A percentile compares a stretch with the other conserved stretches of the same genome.
Evolutionary conservation across 192 early-diverging fungal species (phyloP).

Genomic region (Dispira simplex): DNA sequence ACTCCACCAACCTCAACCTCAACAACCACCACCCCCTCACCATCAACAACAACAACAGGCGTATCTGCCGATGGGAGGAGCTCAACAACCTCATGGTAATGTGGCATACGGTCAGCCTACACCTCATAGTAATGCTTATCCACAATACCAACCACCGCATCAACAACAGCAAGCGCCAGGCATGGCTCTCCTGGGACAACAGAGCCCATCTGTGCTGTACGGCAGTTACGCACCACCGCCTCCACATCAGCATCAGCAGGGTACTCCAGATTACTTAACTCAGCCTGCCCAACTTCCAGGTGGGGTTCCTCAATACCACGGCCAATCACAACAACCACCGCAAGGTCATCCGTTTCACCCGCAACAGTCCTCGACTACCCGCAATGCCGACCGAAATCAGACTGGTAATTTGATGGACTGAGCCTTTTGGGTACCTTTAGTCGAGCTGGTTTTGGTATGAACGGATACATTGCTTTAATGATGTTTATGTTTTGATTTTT

Average conservation of each 20-base stretch:
- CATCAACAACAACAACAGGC: not conserved
- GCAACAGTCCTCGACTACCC: not conserved
- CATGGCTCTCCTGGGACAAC: not conserved
- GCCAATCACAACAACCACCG: not conserved
- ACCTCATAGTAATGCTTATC: not conserved
- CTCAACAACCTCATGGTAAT: not conserved
- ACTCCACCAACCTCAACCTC: not conserved
- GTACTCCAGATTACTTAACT: no score
- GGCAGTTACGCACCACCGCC: not conserved
- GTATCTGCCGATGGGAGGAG: not conserved
- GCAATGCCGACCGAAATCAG: not conserved
- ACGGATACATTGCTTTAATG: no score
- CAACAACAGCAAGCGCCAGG: conserved; percentile 1
- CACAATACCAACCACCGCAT: not conserved
- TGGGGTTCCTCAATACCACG: not conserved
- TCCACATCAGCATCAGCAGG: not conserved
- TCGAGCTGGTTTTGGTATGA: no score
- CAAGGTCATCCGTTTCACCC: not conserved
- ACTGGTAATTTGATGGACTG: conserved; percentile 8
- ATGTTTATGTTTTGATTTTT: no score
- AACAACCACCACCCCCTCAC: not conserved
- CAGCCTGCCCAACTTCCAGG: not conserved
- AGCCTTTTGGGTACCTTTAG: no score
- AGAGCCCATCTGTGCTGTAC: not conserved
- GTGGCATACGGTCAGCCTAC: no score